These are phyloP conservation scores for Trichosporon coremiiforme DNA, from an alignment of 1,284 basidiomycete genomes.

Conservation along the genomic window DNA sequence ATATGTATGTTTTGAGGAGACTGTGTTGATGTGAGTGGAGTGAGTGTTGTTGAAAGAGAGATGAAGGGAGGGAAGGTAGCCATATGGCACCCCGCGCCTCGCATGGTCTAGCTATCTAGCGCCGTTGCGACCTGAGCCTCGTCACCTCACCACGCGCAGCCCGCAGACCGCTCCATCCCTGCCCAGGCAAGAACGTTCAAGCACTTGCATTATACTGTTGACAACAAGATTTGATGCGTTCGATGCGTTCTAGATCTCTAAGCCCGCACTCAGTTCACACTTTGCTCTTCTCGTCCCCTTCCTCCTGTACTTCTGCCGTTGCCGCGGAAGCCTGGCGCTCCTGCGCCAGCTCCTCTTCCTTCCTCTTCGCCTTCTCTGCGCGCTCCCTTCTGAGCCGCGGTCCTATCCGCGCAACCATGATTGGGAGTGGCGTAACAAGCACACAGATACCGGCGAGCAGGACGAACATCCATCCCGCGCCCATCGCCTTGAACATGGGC, in stretches of 20 bases:
- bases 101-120: conserved; percentile 6
- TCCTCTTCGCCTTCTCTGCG: neutral
- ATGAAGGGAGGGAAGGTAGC: neutral
- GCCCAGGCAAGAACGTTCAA: neutral
- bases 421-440: conserved; percentile 37
- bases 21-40: neutral
- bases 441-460: conserved; percentile 47
- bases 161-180: neutral
- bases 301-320: neutral
- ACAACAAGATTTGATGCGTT: conserved; percentile 6
- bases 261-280: neutral
- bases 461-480: conserved; percentile 55
- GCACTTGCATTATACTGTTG: conserved; percentile 7
- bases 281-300: neutral
- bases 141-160: neutral
- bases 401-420: conserved; percentile 35
- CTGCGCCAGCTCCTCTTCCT: neutral
- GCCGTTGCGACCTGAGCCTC: neutral
- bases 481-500: conserved; percentile 41
- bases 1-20: neutral
- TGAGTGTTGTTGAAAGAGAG: conserved; percentile 3
- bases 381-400: conserved; percentile 1
- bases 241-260: conserved; percentile 8
- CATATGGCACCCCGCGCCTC: neutral
- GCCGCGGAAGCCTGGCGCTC: neutral